Evolutionary conservation across 2,329 filamentous ascomycete species (phyloP), one percentile per base, ranked within the genome.

Genomic region (Orbilia quercus): DNA sequence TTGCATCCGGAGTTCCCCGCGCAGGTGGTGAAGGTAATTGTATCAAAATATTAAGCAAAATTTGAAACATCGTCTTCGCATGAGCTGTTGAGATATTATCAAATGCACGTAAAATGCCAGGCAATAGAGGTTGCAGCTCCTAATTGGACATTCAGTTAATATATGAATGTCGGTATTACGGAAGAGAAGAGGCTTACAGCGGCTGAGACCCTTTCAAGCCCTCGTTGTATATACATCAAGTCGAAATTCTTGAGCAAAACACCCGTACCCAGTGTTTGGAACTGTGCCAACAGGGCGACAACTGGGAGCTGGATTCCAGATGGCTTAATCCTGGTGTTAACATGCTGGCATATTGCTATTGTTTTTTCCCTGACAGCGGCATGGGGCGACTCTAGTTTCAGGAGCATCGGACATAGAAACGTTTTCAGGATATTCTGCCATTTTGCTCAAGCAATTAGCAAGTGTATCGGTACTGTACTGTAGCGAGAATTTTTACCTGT

Each of bases 181-280:
- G 3, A 20, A 45, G 7, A 18, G 4, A 28, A 12, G 7, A 20
- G 28, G 50, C 75, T 63, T 66, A 81, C 81, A 14, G 82, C 80
- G 9, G 84, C 80, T 1, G 84, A 83, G 18, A 91, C 80, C 54
- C 89, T 84, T 57, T 85, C 85, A 47, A 91, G 83, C 40, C 94
- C 95, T 79, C 96, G 91, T 78, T 96, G 91, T 38, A 97, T 90
- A 79, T 96, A 96, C 16, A 90, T 85, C 42, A 98, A 83, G 81
- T 98, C 93, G 77, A 97, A 90, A 79, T 96, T 91, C 75, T 91
- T 89, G 75, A 99, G 87, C 38, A 97, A 84, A 0, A 89, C 83
- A 9, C 77, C 76, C 48, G 75, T 48, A 48, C 88, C 84, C 38
- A 87, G 87, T 20, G 91, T 87, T 80, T 96, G 96, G 84, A 96